Conservation (phyloP, 2,329 filamentous ascomycete species). For the Alternaria gaisen region DNA sequence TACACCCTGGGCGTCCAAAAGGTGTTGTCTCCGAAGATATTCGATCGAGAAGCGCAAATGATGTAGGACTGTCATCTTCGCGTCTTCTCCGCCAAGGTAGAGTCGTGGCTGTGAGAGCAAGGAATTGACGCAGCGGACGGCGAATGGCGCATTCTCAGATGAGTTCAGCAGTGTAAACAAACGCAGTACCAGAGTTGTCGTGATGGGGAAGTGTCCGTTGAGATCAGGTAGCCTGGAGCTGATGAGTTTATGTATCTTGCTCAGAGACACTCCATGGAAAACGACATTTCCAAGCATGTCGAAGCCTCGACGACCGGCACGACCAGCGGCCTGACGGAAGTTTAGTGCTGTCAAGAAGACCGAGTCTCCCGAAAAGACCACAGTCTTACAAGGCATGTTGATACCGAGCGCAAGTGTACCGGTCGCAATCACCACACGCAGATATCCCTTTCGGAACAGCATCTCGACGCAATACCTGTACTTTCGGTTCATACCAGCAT, state of each 20-base stretch:
- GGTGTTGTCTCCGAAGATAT: constrained; percentile 73
- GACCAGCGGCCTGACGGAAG: constrained; percentile 78
- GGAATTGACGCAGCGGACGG: constrained; percentile 69
- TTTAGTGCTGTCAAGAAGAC: constrained; percentile 77
- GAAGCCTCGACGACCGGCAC: constrained; percentile 81
- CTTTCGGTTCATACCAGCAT: constrained; percentile 79
- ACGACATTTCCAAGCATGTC: constrained; percentile 83
- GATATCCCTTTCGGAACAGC: constrained; percentile 75
- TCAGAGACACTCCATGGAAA: constrained; percentile 70
- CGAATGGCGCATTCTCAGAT: constrained; percentile 70
- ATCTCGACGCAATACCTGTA: constrained; percentile 80
- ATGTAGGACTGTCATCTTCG: constrained; percentile 75
- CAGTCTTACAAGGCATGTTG: constrained; percentile 77
- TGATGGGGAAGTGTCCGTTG: constrained; percentile 80
- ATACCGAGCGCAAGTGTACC: constrained; percentile 80
- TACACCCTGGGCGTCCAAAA: constrained; percentile 67
- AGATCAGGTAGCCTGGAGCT: constrained; percentile 77
- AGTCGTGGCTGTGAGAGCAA: constrained; percentile 74
- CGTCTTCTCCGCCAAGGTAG: constrained; percentile 73
- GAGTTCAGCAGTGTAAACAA: constrained; percentile 72
- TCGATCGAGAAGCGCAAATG: constrained; percentile 84
- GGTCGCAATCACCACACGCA: constrained; percentile 76
- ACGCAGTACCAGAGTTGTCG: constrained; percentile 74
- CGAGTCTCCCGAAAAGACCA: constrained; percentile 78
- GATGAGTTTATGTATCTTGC: constrained; percentile 73